phyloP scores from a whole-genome alignment of 2,329 filamentous ascomycete species.

The Aspergillus sp. region DNA sequence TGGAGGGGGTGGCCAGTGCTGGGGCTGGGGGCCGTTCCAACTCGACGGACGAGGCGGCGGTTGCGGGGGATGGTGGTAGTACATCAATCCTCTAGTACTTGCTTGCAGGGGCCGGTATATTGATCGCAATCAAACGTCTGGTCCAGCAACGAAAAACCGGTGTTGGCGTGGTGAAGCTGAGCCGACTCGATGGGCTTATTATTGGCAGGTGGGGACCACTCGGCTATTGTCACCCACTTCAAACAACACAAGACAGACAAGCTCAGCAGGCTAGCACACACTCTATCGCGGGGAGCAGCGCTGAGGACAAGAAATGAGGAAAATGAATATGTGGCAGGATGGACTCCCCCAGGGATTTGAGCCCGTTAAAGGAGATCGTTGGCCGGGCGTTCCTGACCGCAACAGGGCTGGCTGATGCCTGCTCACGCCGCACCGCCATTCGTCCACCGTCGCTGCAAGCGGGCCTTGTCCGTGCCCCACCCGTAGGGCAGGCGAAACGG shows the following conservation, averaged over 20 bases:
- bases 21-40: slow-evolving; percentile 10
- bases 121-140: background rate
- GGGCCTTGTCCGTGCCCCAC: slow-evolving; percentile 1
- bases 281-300: background rate
- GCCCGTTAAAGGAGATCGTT: slow-evolving; percentile 8
- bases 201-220: background rate
- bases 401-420: slow-evolving; percentile 24
- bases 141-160: background rate
- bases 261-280: slow-evolving; percentile 1
- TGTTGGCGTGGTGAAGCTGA: background rate
- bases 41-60: slow-evolving; percentile 13
- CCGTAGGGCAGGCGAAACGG: slow-evolving; percentile 12
- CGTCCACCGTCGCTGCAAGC: background rate
- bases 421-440: slow-evolving; percentile 3
- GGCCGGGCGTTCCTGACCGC: slow-evolving; percentile 6
- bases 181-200: background rate
- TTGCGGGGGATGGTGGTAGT: slow-evolving; percentile 24
- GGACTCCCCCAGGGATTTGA: slow-evolving; percentile 7
- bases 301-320: slow-evolving; percentile 2
- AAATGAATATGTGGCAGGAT: slow-evolving; percentile 12
- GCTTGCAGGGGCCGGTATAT: background rate
- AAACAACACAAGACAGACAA: background rate
- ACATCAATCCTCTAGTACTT: slow-evolving; percentile 24
- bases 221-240: background rate
- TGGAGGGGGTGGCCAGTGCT: slow-evolving; percentile 17